Base-by-base conservation (phyloP, 2,329 filamentous ascomycete species). In the Cryphonectria parasitica region DNA sequence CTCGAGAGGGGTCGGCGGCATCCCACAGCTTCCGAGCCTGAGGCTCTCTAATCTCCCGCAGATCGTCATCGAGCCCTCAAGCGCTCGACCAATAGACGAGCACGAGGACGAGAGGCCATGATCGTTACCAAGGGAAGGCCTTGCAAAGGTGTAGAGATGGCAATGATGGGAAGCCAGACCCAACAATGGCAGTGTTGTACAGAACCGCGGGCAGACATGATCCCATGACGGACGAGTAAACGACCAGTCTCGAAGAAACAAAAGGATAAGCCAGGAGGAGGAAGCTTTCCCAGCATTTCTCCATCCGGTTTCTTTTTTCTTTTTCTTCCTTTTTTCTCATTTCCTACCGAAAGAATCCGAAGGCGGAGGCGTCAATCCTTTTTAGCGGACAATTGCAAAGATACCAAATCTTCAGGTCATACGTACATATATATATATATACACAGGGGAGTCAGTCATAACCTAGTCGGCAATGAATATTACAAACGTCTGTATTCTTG, bases 1-100 rank as follows among this genome's bases (percentile, higher is more conserved):
- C 19, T 77, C 78, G 17, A 80, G 81, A 54, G 81, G 81, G 6
- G 79, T 81, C 5, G 81, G 81, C 25, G 81, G 80, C 1, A 75
- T 79, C 8, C 85, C 85, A 0, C 86, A 84, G 73, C 78, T 89
- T 64, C 87, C 88, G 2, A 88, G 84, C 74, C 75, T 90, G 74
- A 82, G 83, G 64, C 80, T 89, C 43, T 75, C 78, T 25, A 77
- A 77, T 39, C 77, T 90, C 36, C 88, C 88, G 3, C 84, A 85
- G 73, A 90, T 90, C 75, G 84, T 89, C 36, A 85, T 89, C 64
- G 85, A 90, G 75, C 85, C 86, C n/a, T 85, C 83, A 34, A 83
- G 80, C 56, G 80, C 81, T 6, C 76, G 76, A 65, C 79, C 81
- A 22, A 62, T 74, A 25, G 75, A 77, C 11, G 62, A 69, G 31